These are phyloP conservation scores for Penicillium paneum DNA, from an alignment of 2,329 filamentous ascomycete species.

Conservation along the genomic window DNA sequence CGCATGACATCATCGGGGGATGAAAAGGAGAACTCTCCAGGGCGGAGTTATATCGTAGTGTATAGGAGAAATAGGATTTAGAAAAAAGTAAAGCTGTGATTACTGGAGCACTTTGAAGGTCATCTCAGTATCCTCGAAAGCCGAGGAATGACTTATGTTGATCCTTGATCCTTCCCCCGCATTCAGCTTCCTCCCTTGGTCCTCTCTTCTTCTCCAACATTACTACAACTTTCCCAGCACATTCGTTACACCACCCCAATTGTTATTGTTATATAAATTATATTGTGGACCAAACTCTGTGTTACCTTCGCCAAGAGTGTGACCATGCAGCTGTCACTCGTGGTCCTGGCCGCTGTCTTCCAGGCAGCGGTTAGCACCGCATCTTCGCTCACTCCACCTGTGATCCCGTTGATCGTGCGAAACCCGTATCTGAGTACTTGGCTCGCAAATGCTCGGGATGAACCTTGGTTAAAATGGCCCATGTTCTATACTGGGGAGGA, in stretches of 20 bases:
- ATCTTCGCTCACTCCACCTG: constrained; percentile 58
- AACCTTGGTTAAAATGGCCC: constrained; percentile 80
- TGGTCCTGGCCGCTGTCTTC: constrained; percentile 34
- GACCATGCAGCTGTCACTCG: constrained; percentile 34
- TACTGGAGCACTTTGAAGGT: neutral
- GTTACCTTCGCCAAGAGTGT: neutral
- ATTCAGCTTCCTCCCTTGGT: constrained; percentile 5
- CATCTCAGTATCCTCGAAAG: neutral
- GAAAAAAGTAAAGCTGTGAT: neutral
- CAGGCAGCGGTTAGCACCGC: constrained; percentile 46
- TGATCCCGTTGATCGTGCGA: constrained; percentile 70
- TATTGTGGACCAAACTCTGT: neutral
- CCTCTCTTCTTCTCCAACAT: neutral
- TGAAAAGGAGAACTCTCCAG: neutral
- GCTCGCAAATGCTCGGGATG: constrained; percentile 67
- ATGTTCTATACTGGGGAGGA: constrained; percentile 77
- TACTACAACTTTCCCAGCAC: neutral
- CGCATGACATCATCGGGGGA: constrained; percentile 25
- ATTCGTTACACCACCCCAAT: constrained; percentile 4
- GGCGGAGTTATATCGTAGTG: neutral
- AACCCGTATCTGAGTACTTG: constrained; percentile 77
- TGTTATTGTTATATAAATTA: neutral
- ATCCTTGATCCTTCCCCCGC: constrained; percentile 16
- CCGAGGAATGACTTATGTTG: constrained; percentile 2
- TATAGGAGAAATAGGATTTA: neutral